Evolutionary conservation across 1,284 basidiomycete species (phyloP).

Genomic region (Baeospora myosura): DNA sequence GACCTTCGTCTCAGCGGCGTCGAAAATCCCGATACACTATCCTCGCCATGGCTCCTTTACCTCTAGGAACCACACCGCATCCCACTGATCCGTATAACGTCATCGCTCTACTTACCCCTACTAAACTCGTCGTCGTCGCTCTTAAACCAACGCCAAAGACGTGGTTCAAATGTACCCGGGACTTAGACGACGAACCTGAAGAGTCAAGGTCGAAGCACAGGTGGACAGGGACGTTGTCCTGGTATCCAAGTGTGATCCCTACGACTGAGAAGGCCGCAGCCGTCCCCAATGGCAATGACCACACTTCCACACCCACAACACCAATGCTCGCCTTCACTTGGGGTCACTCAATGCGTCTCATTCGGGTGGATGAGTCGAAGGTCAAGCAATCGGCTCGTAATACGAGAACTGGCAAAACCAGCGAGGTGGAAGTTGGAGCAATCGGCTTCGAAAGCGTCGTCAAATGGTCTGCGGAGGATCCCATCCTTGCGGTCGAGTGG

Average conservation of each 20-base stretch:
- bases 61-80: conserved; percentile 73
- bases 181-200: conserved; percentile 34
- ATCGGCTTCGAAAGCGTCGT: conserved; percentile 53
- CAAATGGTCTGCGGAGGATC: conserved; percentile 48
- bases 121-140: conserved; percentile 90
- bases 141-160: conserved; percentile 89
- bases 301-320: conserved; percentile 19
- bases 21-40: conserved; percentile 52
- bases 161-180: conserved; percentile 81
- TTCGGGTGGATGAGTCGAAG: conserved; percentile 61
- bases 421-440: conserved; percentile 52
- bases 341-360: conserved; percentile 60
- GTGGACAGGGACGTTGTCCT: conserved; percentile 61
- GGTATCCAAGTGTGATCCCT: conserved; percentile 61
- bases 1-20: conserved; percentile 27
- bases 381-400: conserved; percentile 43
- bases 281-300: conserved; percentile 18
- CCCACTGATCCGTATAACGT: conserved; percentile 80
- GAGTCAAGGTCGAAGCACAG: conserved; percentile 33
- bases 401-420: conserved; percentile 52
- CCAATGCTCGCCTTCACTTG: conserved; percentile 81
- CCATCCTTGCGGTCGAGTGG: conserved; percentile 67
- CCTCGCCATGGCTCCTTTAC: conserved; percentile 76
- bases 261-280: conserved; percentile 20
- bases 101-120: conserved; percentile 81